phyloP scores from a whole-genome alignment of 768 basidiomycete genomes.

The Trametes villosa region DNA sequence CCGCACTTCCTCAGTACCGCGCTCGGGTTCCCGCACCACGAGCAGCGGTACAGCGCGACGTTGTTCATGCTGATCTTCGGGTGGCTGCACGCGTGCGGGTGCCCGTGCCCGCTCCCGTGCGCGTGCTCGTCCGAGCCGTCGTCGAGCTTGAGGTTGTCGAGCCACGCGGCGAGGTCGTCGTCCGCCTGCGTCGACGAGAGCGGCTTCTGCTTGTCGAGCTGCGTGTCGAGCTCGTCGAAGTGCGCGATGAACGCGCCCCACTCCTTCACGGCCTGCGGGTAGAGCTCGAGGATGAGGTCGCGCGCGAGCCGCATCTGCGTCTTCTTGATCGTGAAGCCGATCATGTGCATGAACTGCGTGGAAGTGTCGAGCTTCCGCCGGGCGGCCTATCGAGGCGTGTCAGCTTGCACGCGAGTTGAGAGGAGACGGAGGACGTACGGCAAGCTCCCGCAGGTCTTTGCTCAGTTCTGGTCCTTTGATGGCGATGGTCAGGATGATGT shows the following conservation, averaged over 20 bases:
- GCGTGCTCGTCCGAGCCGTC: constrained; percentile 36
- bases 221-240: constrained; percentile 36
- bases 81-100: constrained; percentile 40
- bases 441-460: constrained; percentile 52
- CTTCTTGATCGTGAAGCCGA: constrained; percentile 50
- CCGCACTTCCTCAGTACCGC: constrained; percentile 58
- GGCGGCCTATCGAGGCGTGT: constrained; percentile 32
- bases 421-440: constrained; percentile 40
- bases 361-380: constrained; percentile 51
- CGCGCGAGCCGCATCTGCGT: constrained; percentile 59
- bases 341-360: constrained; percentile 54
- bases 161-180: constrained; percentile 63
- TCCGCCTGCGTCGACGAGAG: constrained; percentile 47
- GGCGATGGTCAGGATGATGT: constrained; percentile 55
- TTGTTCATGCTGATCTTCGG: constrained; percentile 52
- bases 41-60: constrained; percentile 61
- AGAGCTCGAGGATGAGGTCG: constrained; percentile 52
- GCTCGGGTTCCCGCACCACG: constrained; percentile 68
- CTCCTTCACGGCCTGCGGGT: constrained; percentile 47
- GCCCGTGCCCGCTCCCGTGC: constrained; percentile 30
- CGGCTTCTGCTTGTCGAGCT: constrained; percentile 34
- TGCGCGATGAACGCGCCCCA: constrained; percentile 50
- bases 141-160: constrained; percentile 50
- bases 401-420: background rate
- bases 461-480: constrained; percentile 56